Conservation (phyloP, 1,284 basidiomycete species). For the Somion occarium region DNA sequence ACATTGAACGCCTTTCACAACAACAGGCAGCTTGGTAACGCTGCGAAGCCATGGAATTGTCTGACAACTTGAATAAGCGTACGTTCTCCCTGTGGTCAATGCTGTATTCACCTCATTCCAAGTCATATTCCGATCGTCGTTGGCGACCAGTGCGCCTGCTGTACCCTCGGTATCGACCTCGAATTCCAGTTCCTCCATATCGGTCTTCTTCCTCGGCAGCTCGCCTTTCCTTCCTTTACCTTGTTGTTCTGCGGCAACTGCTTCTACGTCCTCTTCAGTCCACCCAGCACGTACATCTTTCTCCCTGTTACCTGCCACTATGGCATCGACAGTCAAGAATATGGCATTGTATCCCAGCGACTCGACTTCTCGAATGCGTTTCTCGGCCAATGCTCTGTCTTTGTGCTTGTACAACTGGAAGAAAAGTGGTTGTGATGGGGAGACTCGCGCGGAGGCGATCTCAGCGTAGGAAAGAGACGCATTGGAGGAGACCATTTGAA, state of each 20-base stretch:
- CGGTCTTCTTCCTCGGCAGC: conserved; percentile 25
- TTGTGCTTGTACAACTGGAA: conserved; percentile 88
- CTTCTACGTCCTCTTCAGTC: conserved; percentile 57
- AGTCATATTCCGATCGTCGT: conserved; percentile 68
- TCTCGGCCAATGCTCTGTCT: conserved; percentile 64
- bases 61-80: no score
- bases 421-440: conserved; percentile 67
- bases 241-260: conserved; percentile 25
- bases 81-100: no score
- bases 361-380: conserved; percentile 71
- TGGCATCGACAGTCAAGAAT: conserved; percentile 88
- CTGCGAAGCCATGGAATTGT: conserved; percentile 78
- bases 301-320: conserved; percentile 84
- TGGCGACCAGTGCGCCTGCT: conserved; percentile 57
- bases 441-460: conserved; percentile 57
- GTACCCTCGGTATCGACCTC: conserved; percentile 49
- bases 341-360: conserved; percentile 78
- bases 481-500: conserved; percentile 89
- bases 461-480: conserved; percentile 75
- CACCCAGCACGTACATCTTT: conserved; percentile 67
- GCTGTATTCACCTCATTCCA: conserved; percentile 55
- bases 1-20: conserved; percentile 83
- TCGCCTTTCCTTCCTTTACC: conserved; percentile 27
- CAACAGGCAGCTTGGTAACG: conserved; percentile 75
- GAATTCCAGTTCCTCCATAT: conserved; percentile 32